A percentile compares a stretch with the other conserved stretches of the same genome.
These are phyloP conservation scores for Phytophthora melonis DNA, from an alignment of 352 stramenopile genomes.

Conservation along the genomic window DNA sequence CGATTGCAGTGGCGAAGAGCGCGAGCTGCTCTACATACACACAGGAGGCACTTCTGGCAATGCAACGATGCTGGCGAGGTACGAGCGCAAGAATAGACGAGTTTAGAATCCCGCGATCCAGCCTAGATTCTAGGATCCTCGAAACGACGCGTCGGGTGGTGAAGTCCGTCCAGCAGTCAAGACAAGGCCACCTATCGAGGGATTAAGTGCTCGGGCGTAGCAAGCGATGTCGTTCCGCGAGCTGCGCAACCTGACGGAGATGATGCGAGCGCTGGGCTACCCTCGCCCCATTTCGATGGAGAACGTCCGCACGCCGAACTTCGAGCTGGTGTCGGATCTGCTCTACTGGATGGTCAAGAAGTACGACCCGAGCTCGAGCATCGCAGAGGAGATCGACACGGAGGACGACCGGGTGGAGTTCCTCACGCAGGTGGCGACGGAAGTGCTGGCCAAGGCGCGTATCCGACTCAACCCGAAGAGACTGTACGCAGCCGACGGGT, in stretches of 20 bases:
- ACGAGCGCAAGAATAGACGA: constrained; percentile 21
- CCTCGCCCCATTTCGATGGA: constrained; percentile 91
- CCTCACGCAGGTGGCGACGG: constrained; percentile 84
- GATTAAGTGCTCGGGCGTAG: background rate
- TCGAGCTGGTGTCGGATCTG: constrained; percentile 95
- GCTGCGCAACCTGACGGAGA: constrained; percentile 94
- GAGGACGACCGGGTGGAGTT: constrained; percentile 96
- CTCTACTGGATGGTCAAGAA: constrained; percentile 98
- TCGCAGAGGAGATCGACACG: constrained; percentile 95
- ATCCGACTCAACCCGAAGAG: constrained; percentile 96
- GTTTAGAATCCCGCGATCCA: background rate
- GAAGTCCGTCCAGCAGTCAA: background rate
- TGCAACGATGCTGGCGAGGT: constrained; percentile 74
- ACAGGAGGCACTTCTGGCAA: constrained; percentile 83
- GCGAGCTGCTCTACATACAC: constrained; percentile 84
- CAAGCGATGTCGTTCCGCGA: constrained; percentile 85
- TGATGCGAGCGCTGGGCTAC: constrained; percentile 96
- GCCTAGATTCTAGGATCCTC: constrained; percentile 14
- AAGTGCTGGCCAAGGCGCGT: constrained; percentile 90
- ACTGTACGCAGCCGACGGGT: constrained; percentile 96
- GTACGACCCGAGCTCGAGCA: constrained; percentile 84
- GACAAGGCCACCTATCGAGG: background rate
- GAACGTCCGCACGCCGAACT: constrained; percentile 97
- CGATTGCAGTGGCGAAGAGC: background rate
- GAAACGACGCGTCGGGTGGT: constrained; percentile 36